phyloP scores from a whole-genome alignment of 2,329 filamentous ascomycete genomes.

The Cladosporium halotolerans region DNA sequence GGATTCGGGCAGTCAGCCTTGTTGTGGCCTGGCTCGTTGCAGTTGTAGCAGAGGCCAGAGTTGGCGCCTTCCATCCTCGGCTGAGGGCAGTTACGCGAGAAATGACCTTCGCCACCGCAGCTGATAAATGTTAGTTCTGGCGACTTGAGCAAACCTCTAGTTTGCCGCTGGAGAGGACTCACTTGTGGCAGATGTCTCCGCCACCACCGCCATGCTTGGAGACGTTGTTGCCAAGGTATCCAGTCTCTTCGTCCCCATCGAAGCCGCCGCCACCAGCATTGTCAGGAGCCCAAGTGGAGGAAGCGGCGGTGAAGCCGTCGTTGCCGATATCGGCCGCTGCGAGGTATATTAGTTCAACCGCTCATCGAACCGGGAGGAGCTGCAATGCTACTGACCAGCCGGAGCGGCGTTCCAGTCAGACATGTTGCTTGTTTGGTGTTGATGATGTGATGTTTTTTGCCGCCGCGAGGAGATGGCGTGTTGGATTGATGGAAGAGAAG shows the following conservation, averaged over 20 bases:
- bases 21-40: slow-evolving; percentile 54
- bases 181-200: slow-evolving; percentile 35
- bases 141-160: too few species aligned
- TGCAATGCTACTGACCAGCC: slow-evolving; percentile 13
- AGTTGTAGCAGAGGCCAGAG: slow-evolving; percentile 53
- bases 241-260: slow-evolving; percentile 5
- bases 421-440: slow-evolving; percentile 13
- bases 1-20: slow-evolving; percentile 58
- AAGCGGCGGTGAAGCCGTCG: slow-evolving; percentile 18
- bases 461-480: neutral
- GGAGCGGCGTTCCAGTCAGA: slow-evolving; percentile 22
- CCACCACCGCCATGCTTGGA: slow-evolving; percentile 28
- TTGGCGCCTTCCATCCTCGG: slow-evolving; percentile 27
- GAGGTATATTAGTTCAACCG: neutral
- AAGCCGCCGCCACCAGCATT: slow-evolving; percentile 3
- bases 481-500: neutral
- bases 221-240: slow-evolving; percentile 21
- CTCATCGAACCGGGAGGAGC: neutral
- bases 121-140: slow-evolving; percentile 29
- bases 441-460: neutral
- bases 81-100: slow-evolving; percentile 44
- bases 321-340: slow-evolving; percentile 11
- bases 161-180: slow-evolving; percentile 18
- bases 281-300: slow-evolving; percentile 13
- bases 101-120: slow-evolving; percentile 40